Conservation (phyloP, 2,329 filamentous ascomycete species). For the Ascochyta viciae-villosae region DNA sequence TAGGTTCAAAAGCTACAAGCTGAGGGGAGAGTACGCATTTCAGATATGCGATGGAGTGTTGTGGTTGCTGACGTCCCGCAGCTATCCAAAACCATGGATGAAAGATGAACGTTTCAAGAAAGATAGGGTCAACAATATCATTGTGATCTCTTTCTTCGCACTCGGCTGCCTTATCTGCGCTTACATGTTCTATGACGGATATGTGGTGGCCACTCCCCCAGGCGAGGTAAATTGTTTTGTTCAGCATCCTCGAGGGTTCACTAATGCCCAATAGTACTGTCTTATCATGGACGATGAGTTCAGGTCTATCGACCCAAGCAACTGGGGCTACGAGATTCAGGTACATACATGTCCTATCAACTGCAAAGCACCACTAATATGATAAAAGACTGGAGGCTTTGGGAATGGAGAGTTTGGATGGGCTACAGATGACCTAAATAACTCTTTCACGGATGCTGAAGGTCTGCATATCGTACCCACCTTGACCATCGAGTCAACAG, state of each 20-base stretch:
- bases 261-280: background rate
- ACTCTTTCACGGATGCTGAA: constrained; percentile 74
- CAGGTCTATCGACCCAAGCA: background rate
- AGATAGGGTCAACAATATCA: background rate
- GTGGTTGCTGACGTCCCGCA: background rate
- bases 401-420: constrained; percentile 75
- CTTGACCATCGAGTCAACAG: constrained; percentile 69
- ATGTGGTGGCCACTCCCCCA: background rate
- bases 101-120: background rate
- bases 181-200: background rate
- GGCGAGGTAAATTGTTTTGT: background rate
- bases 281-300: constrained; percentile 3
- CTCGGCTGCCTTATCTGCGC: background rate
- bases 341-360: background rate
- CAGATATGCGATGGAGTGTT: too few relatives aligned
- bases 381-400: constrained; percentile 65
- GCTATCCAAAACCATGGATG: constrained; percentile 3
- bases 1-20: background rate
- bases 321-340: constrained; percentile 2
- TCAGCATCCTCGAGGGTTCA: background rate
- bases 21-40: background rate
- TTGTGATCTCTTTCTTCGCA: background rate
- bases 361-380: background rate
- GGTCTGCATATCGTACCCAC: constrained; percentile 78
- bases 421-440: constrained; percentile 74